phyloP scores from a whole-genome alignment of 768 basidiomycete species.

The Lepiota brunneoincarnata region DNA sequence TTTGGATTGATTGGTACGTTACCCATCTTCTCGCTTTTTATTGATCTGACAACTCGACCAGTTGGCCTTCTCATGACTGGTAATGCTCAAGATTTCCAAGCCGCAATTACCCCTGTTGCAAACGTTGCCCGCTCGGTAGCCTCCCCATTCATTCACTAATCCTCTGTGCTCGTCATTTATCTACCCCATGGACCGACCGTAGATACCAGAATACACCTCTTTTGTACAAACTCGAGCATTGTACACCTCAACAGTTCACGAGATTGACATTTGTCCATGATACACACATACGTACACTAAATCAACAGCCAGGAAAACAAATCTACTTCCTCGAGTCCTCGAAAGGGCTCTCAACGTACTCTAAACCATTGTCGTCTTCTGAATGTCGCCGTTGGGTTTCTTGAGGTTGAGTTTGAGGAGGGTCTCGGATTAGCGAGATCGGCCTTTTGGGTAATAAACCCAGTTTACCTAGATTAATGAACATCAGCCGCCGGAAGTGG shows the following conservation, averaged over 20 bases:
- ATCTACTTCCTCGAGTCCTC: slow-evolving; percentile 41
- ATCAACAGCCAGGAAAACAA: neutral
- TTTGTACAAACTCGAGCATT: neutral
- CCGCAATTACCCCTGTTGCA: slow-evolving; percentile 30
- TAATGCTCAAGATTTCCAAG: slow-evolving; percentile 56
- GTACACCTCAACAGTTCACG: neutral
- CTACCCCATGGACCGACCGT: slow-evolving; percentile 1
- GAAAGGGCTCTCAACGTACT: slow-evolving; percentile 76
- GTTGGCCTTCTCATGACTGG: slow-evolving; percentile 82
- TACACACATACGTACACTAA: slow-evolving; percentile 5
- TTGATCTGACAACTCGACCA: slow-evolving; percentile 23
- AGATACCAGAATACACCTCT: neutral
- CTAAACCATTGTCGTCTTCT: slow-evolving; percentile 49
- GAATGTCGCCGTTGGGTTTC: slow-evolving; percentile 13
- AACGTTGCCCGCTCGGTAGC: slow-evolving; percentile 31
- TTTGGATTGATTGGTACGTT: slow-evolving; percentile 89
- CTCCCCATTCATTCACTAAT: slow-evolving; percentile 38
- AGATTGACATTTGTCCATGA: neutral
- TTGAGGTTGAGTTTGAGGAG: slow-evolving; percentile 17
- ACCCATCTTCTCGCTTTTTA: neutral
- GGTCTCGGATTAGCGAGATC: slow-evolving; percentile 44
- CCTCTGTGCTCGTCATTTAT: neutral
- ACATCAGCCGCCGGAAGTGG: neutral
- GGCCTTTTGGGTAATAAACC: slow-evolving; percentile 75
- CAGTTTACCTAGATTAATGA: slow-evolving; percentile 47